A percentile compares a stretch with the other conserved stretches of the same genome.
Conservation (phyloP, 192 early-diverging fungal genomes). For the Rhizophagus clarus region DNA sequence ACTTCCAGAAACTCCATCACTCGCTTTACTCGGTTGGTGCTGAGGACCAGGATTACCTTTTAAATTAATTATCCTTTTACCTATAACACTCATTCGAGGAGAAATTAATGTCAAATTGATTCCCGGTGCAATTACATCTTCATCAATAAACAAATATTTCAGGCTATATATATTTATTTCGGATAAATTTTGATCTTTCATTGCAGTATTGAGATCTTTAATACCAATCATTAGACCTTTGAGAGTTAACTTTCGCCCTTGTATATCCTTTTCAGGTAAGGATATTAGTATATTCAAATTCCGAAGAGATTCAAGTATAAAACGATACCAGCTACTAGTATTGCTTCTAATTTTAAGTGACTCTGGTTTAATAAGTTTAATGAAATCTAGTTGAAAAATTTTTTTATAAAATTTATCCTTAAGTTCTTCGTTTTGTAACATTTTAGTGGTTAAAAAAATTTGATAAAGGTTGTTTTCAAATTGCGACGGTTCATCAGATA, state of each 20-base stretch:
- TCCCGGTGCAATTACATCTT: constrained; percentile 8
- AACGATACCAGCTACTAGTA: not conserved
- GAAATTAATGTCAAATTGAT: constrained; percentile 1
- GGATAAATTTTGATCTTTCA: not conserved
- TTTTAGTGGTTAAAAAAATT: not conserved
- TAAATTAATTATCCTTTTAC: constrained; percentile 6
- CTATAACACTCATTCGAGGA: not conserved
- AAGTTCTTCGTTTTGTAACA: not conserved
- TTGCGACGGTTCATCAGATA: not conserved
- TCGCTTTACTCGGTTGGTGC: not conserved
- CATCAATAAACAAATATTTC: not conserved
- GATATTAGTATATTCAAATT: not conserved
- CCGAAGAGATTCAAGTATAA: not conserved
- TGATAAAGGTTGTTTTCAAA: constrained; percentile 7
- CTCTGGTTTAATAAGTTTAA: constrained; percentile 8
- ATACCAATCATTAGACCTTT: not conserved
- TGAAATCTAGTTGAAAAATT: not conserved
- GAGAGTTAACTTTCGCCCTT: not conserved
- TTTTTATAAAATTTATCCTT: not conserved
- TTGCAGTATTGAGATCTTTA: not conserved
- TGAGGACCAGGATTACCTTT: not conserved
- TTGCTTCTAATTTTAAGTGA: constrained; percentile 6
- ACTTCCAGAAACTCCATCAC: not conserved
- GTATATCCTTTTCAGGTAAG: not conserved
- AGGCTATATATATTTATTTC: constrained; percentile 8